These are phyloP conservation scores for Phlyctochytrium arcticum DNA, from an alignment of 192 early-diverging fungal genomes.

Conservation along the genomic window DNA sequence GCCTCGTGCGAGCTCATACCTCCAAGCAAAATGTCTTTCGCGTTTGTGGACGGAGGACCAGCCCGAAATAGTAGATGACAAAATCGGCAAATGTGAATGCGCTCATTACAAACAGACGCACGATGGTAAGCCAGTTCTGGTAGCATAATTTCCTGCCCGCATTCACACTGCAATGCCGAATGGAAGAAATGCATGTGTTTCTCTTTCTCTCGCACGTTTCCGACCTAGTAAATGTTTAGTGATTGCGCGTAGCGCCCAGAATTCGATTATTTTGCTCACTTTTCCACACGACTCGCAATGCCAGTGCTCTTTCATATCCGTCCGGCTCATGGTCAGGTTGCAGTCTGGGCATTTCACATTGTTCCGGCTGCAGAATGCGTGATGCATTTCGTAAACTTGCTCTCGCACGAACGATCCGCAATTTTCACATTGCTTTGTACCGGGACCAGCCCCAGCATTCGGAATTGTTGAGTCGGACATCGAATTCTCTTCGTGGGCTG, in stretches of 20 bases:
- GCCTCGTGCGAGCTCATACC: slow-evolving; percentile 65
- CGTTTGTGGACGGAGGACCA: slow-evolving; percentile 45
- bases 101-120: slow-evolving; percentile 61
- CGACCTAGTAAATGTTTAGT: no score
- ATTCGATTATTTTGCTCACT: no score
- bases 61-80: slow-evolving; percentile 71
- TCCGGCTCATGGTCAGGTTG: slow-evolving; percentile 61
- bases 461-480: not conserved
- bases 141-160: slow-evolving; percentile 40
- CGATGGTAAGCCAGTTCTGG: slow-evolving; percentile 63
- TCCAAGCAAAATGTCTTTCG: slow-evolving; percentile 62
- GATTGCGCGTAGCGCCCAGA: no score
- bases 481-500: no score
- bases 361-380: slow-evolving; percentile 75
- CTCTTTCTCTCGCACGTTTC: slow-evolving; percentile 35
- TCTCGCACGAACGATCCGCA: slow-evolving; percentile 66
- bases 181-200: slow-evolving; percentile 72
- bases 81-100: slow-evolving; percentile 76
- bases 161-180: slow-evolving; percentile 55
- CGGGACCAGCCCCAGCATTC: not conserved
- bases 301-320: slow-evolving; percentile 68
- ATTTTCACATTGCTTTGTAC: slow-evolving; percentile 57
- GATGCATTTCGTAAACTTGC: slow-evolving; percentile 62
- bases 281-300: slow-evolving; percentile 73
- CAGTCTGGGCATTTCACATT: slow-evolving; percentile 68